Conservation (phyloP, 495 filamentous ascomycete species). For the Aspergillus homomorphus region DNA sequence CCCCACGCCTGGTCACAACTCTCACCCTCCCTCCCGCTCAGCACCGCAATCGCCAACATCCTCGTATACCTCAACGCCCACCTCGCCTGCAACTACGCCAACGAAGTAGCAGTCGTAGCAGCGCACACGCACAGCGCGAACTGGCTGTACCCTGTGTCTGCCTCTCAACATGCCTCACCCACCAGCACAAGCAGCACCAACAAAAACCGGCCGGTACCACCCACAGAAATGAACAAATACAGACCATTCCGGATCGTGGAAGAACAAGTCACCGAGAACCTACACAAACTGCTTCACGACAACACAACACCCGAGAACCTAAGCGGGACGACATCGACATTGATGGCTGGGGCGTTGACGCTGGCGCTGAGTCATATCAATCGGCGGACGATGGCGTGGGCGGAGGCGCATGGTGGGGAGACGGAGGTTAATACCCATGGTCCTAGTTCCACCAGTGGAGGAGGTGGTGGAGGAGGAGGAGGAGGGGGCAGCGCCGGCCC, state of each 20-base stretch:
- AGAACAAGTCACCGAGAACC: slow-evolving; percentile 65
- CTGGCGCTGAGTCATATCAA: slow-evolving; percentile 87
- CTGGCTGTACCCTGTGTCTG: slow-evolving; percentile 73
- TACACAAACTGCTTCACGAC: slow-evolving; percentile 65
- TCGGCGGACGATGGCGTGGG: slow-evolving; percentile 50
- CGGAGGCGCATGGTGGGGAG: slow-evolving; percentile 44
- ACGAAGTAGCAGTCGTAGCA: slow-evolving; percentile 89
- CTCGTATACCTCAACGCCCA: slow-evolving; percentile 97
- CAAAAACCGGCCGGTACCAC: slow-evolving; percentile 8
- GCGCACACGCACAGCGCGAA: slow-evolving; percentile 78
- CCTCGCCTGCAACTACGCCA: slow-evolving; percentile 86
- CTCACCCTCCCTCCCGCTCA: slow-evolving; percentile 70
- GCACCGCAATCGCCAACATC: slow-evolving; percentile 81
- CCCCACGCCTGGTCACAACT: slow-evolving; percentile 89
- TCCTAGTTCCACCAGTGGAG: neutral
- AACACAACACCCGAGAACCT: slow-evolving; percentile 61
- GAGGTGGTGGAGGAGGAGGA: neutral
- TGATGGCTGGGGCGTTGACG: slow-evolving; percentile 88
- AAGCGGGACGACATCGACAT: slow-evolving; percentile 61
- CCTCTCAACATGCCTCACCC: slow-evolving; percentile 16
- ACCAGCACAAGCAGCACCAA: slow-evolving; percentile 15
- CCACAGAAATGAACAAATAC: slow-evolving; percentile 79
- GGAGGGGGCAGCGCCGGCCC: neutral
- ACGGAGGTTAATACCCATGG: slow-evolving; percentile 15
- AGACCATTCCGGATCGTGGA: slow-evolving; percentile 86